Evolutionary conservation across 495 filamentous ascomycete species (phyloP), one percentile per base, ranked within the genome.

Genomic region (Penicillium antarcticum): DNA sequence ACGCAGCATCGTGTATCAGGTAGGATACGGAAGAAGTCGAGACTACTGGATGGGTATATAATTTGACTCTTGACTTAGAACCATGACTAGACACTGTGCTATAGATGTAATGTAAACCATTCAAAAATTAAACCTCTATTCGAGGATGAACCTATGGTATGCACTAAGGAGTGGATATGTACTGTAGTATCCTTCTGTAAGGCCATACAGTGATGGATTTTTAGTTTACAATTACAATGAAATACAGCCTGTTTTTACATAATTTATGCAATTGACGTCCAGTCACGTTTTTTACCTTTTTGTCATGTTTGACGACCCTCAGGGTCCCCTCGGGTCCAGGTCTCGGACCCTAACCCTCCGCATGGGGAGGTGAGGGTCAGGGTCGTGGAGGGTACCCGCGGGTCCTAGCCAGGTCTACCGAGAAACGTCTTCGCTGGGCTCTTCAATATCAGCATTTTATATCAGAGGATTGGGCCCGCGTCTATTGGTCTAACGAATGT

Each of bases 231-330:
- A 18, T 39, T 39, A 39, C 36, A 39, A 39, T 18, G 14, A 5
- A 39, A 39, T 39, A 39, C 36, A 39, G 36, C 36, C 11, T 39
- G 36, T 39, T 39, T 39, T 14, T 19, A 39, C 36, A 39, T 39
- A 39, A 19, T 19, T n/a, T 39, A 39, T 39, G 36, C 36, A 39
- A 39, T 19, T 39, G 14, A 19, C 16, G 3, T 19, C 11, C 1
- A 39, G 36, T 39, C 36, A 39, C 36, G 36, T 39, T 17, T 39
- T 39, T 39, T 39, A 39, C 16, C 36, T 39, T 11, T 39, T 39
- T 39, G 36, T 39, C 36, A 39, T 39, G 36, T 39, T 39, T 39
- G 36, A n/a, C n/a, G n/a, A n/a, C n/a, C n/a, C n/a, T n/a, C n/a
- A n/a, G n/a, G n/a, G n/a, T n/a, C n/a, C n/a, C n/a, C 34, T 9